Percentiles rank a stretch among this genome's conserved stretches.
Conservation (phyloP, 1,284 basidiomycete genomes). For the Ganoderma lucidum region DNA sequence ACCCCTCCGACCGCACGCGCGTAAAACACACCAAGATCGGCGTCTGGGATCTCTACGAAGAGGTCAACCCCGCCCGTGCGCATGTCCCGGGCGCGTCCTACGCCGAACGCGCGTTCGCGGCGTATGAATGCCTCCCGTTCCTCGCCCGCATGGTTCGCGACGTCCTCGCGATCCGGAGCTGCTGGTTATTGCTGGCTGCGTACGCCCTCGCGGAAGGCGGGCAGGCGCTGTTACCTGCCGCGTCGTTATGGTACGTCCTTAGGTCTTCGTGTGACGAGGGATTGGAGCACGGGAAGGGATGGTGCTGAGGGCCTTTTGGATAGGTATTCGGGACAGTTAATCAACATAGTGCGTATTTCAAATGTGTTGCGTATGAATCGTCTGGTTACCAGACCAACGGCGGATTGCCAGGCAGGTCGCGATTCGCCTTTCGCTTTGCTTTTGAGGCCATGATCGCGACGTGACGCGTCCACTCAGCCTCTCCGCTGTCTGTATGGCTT, state of each 20-base stretch:
- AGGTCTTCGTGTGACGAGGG: conserved; percentile 2
- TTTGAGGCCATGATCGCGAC: no score
- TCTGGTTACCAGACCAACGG: no score
- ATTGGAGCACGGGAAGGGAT: neutral
- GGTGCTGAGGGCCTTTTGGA: conserved; percentile 12
- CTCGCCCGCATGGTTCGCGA: conserved; percentile 74
- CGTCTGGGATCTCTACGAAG: conserved; percentile 80
- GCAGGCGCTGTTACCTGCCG: conserved; percentile 67
- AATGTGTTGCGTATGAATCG: no score
- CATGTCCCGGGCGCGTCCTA: conserved; percentile 51
- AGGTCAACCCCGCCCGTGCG: conserved; percentile 50
- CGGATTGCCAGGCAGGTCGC: no score
- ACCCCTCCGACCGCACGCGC: conserved; percentile 58
- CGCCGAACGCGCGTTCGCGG: conserved; percentile 57
- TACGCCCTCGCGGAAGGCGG: conserved; percentile 57
- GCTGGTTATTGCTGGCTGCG: conserved; percentile 54
- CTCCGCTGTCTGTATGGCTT: no score
- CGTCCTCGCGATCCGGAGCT: conserved; percentile 60
- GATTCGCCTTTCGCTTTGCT: no score
- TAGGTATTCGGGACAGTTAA: conserved; percentile 76
- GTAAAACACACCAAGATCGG: conserved; percentile 71
- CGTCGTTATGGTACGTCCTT: conserved; percentile 61
- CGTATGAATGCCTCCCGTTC: conserved; percentile 62
- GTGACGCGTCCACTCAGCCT: no score
- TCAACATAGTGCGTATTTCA: conserved; percentile 61